Evolutionary conservation across 1,139 yeast species (phyloP), one percentile per base, ranked within the genome.

Genomic region (Protomyces inouyei): DNA sequence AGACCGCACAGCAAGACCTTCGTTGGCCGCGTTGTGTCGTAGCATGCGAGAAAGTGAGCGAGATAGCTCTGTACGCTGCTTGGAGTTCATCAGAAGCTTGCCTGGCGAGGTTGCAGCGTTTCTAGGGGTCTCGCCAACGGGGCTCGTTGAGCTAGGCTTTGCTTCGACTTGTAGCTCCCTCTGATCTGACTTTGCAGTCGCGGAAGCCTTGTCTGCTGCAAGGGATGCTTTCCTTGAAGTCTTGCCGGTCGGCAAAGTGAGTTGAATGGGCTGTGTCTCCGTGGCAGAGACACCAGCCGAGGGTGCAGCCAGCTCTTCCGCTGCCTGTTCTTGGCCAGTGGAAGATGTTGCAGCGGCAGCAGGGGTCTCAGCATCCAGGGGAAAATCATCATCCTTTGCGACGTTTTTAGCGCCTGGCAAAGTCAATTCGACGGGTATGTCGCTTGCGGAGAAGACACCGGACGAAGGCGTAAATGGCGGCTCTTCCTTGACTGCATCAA

Each of bases 11-110:
- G 77, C 71, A 8, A 93, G 74, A 0, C 82, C 81, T 70, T 89
- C 95, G 66, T 85, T 82, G n/a, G 75, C 73, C 0, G 98, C 98
- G 3, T 88, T 89, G 72, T 93, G 98, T 25, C 98, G 79, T 2
- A 93, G 81, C 1, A 95, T 77, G 69, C 86, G 85, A 6, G 96
- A 82, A 46, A 93, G 77, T 0, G 88, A 79, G 70, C 57, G 52
- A 4, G 66, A 66, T 6, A 60, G 59, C 12, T 53, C 37, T 21
- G 55, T 37, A 10, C 55, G 55, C n/a, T 57, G 55, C n/a, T 52
- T 48, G 51, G 37, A 37, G 28, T 38, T 57, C 61, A 57, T 57
- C 25, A 14, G 8, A 28, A 3, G 32, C 32, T 28, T 28, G 32
- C 32, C 8, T 28, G 32, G 32, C 32, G 32, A 28, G 2, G 8